Base-by-base conservation (phyloP, 116 monocot genomes). In the Iris pallida region DNA sequence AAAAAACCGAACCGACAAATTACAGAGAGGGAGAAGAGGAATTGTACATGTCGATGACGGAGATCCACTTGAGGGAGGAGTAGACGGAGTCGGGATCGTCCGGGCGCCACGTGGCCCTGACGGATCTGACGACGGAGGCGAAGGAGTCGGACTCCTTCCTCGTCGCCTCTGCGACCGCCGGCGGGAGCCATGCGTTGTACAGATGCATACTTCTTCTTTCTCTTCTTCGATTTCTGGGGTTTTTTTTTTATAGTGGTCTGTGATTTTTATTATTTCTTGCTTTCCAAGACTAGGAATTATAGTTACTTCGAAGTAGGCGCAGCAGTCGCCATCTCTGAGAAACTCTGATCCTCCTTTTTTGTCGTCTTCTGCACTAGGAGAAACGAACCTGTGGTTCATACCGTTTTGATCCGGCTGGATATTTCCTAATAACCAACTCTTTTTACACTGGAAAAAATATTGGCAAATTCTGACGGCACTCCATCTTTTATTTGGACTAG, bases 131-230 rank as follows among this genome's bases (percentile, higher is more conserved):
- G 18, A 86, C 85, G 61, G 61, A 52, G 4, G 85, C 61, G 73
- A 98, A 98, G 55, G 90, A 73, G 59, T 83, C 90, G 43, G 76
- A 73, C 69, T 98, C 97, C 72, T 66, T 68, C 71, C 53, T 68
- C 72, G 93, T 79, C 77, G 79, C 83, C 59, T 76, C 93, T 53
- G 81, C 88, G 63, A 98, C 87, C 74, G 75, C 74, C 57, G 81
- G 87, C 11, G 97, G 97, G 55, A 98, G 81, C 93, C 97, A 98
- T 10, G 83, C 87, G 80, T 90, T 98, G 83, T 83, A 93, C 53
- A 98, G 88, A 86, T 98, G 97, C 90, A 97, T 90, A 78, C 53
- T 62, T 30, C 30, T 30, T 30, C 43, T 20, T 57, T 18, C 51
- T 74, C 66, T 60, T 30, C 13, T 40, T 69, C n/a, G 61, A 14